These are phyloP conservation scores for Arabidopsis lyrata DNA, from an alignment of 441 rosid genomes.

Conservation along the genomic window DNA sequence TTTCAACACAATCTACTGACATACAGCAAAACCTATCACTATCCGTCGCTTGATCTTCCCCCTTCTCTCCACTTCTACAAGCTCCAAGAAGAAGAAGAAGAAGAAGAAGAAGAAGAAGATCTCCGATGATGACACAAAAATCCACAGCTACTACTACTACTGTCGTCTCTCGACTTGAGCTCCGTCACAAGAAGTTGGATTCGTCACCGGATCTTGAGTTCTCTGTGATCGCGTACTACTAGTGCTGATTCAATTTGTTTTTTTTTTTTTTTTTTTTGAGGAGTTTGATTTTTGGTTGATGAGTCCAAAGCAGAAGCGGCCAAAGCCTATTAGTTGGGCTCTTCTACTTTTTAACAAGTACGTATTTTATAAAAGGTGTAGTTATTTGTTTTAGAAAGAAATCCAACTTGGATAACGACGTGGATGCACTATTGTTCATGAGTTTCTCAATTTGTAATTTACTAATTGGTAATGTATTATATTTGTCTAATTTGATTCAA, in stretches of 20 bases:
- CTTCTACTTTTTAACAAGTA: slow-evolving; percentile 7
- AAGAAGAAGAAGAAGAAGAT: slow-evolving; percentile 12
- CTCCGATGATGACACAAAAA: slow-evolving; percentile 20
- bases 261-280: not conserved
- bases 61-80: slow-evolving; percentile 40
- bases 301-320: slow-evolving; percentile 34
- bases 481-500: not conserved
- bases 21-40: slow-evolving; percentile 79
- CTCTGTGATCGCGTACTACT: not conserved
- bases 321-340: slow-evolving; percentile 29
- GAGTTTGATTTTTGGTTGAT: slow-evolving; percentile 18
- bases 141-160: slow-evolving; percentile 8
- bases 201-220: slow-evolving; percentile 31
- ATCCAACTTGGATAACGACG: slow-evolving; percentile 41
- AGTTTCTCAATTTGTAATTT: slow-evolving; percentile 3
- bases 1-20: slow-evolving; percentile 83
- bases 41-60: slow-evolving; percentile 41
- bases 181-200: not conserved
- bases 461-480: not conserved
- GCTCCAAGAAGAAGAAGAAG: slow-evolving; percentile 24
- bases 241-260: not conserved
- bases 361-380: not conserved
- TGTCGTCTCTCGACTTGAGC: slow-evolving; percentile 8
- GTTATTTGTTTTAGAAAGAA: not conserved
- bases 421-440: slow-evolving; percentile 31